Base-by-base conservation (phyloP, 495 filamentous ascomycete species). In the Aspergillus affinis region DNA sequence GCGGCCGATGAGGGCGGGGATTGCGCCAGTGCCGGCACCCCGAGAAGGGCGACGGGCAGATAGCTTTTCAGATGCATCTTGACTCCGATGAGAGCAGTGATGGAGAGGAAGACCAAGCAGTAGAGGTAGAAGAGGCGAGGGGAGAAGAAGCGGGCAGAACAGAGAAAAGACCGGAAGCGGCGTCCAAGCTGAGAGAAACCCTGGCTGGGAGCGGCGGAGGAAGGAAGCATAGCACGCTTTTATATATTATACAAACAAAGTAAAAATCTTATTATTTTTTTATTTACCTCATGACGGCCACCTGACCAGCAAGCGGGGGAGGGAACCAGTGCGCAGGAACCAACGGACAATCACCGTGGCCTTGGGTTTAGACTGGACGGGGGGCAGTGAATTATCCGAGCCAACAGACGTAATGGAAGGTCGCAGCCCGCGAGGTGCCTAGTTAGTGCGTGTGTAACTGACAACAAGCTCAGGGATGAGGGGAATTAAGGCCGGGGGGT, bases 1-100 rank as follows among this genome's bases (percentile, higher is more conserved):
- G 61, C 19, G n/a, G 59, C 45, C n/a, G 57, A 23, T 21, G 63
- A 32, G 19, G 63, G 20, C 10, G 66, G 64, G 5, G 64, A 65
- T 21, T 64, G 62, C 0, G 71, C 67, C 19, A 78, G 61, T 27
- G 65, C 65, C 8, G 75, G 70, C 51, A 78, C 60, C 54, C 74
- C 72, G 21, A 70, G 70, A 4, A 80, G 62, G 65, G 72, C 66
- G 15, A 72, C 67, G 4, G 74, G 65, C 10, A 75, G 53, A 52
- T 72, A 74, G 8, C 64, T 66, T 48, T 72, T 75, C 66, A 79
- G 48, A 67, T 78, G 73, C 78, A 80, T 80, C 51, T 61, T 73
- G 70, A 72, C 48, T 36, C 66, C 66, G 29, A 80, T 61, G 18
- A 72, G 57, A 19, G 58, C 48, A 45, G 65, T 66, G 50, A 72